Conservation (phyloP, 176 grass and related monocot species). For the Urochloa ruziziensis region DNA sequence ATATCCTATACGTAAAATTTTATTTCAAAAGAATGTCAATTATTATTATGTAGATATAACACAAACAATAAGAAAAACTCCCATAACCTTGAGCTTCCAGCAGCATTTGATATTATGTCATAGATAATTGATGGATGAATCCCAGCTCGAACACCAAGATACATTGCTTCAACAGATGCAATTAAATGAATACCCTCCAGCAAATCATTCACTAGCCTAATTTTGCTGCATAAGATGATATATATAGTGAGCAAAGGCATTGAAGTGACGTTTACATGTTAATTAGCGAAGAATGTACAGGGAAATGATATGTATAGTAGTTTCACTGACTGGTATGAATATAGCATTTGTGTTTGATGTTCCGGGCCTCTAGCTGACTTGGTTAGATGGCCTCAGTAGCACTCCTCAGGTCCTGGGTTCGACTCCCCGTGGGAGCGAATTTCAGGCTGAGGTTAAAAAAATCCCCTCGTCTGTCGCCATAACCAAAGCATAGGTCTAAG, state of each 20-base stretch:
- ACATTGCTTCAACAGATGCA: slow-evolving; percentile 90
- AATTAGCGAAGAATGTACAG: neutral
- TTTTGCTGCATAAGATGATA: slow-evolving; percentile 58
- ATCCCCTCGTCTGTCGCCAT: no score
- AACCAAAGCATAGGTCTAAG: no score
- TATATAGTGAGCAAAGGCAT: neutral
- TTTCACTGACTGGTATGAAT: neutral
- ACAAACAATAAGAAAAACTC: slow-evolving; percentile 8
- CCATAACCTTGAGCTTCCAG: slow-evolving; percentile 85
- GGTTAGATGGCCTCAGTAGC: no score
- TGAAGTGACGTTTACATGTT: neutral
- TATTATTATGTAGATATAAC: slow-evolving; percentile 9
- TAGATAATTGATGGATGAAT: slow-evolving; percentile 96
- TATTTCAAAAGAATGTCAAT: slow-evolving; percentile 8
- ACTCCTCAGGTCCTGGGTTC: no score
- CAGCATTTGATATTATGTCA: slow-evolving; percentile 97
- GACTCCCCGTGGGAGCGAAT: no score
- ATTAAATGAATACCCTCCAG: slow-evolving; percentile 89
- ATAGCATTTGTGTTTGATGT: neutral
- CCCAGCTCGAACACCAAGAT: slow-evolving; percentile 90
- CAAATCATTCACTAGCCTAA: slow-evolving; percentile 82
- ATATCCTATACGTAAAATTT: slow-evolving; percentile 52
- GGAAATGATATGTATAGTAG: neutral
- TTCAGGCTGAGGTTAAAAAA: no score
- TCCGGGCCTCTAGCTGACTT: no score